phyloP scores from a whole-genome alignment of 169 alveolate genomes.

The Plasmodium inui region DNA sequence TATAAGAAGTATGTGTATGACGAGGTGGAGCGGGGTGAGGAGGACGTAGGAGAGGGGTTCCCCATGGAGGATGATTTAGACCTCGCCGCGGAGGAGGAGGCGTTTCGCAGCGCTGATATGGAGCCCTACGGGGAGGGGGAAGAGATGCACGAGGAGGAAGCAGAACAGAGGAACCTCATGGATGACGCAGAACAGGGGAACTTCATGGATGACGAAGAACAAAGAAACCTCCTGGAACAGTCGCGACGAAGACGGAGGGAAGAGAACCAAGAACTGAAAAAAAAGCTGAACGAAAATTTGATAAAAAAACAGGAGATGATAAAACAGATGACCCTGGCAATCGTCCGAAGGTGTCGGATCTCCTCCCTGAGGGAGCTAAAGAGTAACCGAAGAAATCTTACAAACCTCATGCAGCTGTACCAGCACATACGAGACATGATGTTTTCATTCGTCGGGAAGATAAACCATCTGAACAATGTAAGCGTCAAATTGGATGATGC shows the following conservation, averaged over 20 bases:
- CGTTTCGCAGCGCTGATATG: background rate
- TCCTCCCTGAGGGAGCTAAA: constrained; percentile 24
- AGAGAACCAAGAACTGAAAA: constrained; percentile 9
- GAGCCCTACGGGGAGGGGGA: background rate
- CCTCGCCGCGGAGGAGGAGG: background rate
- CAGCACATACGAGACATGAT: constrained; percentile 32
- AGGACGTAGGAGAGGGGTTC: background rate
- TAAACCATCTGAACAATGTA: constrained; percentile 35
- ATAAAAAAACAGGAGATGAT: constrained; percentile 46
- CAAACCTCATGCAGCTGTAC: constrained; percentile 24
- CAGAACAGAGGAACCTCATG: background rate
- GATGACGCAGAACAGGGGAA: too few species aligned
- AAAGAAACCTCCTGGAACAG: background rate
- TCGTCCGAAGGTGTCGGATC: constrained; percentile 40
- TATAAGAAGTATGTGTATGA: background rate
- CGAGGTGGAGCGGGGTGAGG: background rate
- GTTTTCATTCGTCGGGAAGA: constrained; percentile 36
- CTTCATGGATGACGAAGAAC: background rate
- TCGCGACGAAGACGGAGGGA: background rate
- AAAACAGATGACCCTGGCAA: constrained; percentile 20
- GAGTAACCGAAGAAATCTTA: constrained; percentile 16
- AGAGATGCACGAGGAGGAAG: background rate
- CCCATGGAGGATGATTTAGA: background rate
- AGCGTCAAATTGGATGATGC: constrained; percentile 50
- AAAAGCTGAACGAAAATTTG: constrained; percentile 27